phyloP scores from a whole-genome alignment of 73 alveolate species.

The Tetrahymena borealis region DNA sequence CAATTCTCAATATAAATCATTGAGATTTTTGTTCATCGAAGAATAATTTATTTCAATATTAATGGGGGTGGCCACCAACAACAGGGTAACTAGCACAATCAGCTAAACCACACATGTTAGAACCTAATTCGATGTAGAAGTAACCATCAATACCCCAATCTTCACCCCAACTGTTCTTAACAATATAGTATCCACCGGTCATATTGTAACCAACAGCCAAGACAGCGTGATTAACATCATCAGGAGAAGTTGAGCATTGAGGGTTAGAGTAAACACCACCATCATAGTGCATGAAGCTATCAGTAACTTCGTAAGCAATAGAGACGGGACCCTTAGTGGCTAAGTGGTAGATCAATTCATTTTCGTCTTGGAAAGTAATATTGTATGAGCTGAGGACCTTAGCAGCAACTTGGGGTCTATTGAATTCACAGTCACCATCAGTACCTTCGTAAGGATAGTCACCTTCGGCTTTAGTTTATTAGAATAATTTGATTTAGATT shows the following conservation, averaged over 20 bases:
- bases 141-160: conserved; percentile 82
- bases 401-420: neutral
- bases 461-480: neutral
- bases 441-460: neutral
- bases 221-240: conserved; percentile 67
- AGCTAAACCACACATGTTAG: conserved; percentile 68
- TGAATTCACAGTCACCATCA: neutral
- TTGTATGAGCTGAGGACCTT: neutral
- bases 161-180: conserved; percentile 88
- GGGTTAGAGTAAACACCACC: neutral
- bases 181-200: conserved; percentile 62
- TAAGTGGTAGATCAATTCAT: neutral
- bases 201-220: conserved; percentile 77
- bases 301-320: conserved; percentile 50
- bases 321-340: conserved; percentile 39
- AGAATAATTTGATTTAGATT: too few species aligned
- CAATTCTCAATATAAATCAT: neutral
- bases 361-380: conserved; percentile 2
- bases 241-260: conserved; percentile 7
- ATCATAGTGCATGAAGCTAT: conserved; percentile 29
- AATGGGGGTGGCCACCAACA: neutral
- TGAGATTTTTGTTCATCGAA: too few species aligned
- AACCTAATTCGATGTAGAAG: conserved; percentile 69
- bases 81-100: conserved; percentile 15
- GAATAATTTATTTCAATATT: neutral